Evolutionary conservation across 108 stramenopile genomes (phyloP).

Genomic region (Pseudonitzschia pungens): DNA sequence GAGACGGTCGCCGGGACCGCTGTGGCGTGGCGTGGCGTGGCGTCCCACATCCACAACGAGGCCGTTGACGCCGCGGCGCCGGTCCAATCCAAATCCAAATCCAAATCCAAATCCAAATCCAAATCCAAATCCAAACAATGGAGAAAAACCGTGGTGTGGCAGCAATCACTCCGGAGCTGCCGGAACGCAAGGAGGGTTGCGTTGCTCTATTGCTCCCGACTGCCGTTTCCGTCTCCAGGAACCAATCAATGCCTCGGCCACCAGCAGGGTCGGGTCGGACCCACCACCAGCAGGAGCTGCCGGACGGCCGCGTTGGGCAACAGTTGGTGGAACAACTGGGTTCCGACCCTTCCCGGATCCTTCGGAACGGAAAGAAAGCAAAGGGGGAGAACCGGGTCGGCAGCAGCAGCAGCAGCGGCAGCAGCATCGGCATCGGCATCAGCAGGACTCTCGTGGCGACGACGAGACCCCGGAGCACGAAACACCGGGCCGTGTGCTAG

Average conservation of each 20-base stretch:
- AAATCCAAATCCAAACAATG: slow-evolving; percentile 1
- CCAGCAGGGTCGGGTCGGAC: background rate
- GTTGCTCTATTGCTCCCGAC: too few relatives aligned
- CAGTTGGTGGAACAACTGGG: slow-evolving; percentile 30
- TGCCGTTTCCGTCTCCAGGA: background rate
- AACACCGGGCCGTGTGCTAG: slow-evolving; percentile 51
- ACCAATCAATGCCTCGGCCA: background rate
- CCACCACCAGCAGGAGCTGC: slow-evolving; percentile 37
- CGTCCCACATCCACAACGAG: slow-evolving; percentile 68
- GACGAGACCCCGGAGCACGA: slow-evolving; percentile 47
- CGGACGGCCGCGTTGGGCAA: slow-evolving; percentile 56
- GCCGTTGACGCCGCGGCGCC: too few relatives aligned
- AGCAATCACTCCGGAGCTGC: too few relatives aligned
- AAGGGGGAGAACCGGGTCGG: slow-evolving; percentile 26
- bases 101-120: slow-evolving; percentile 3
- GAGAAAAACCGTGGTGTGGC: too few relatives aligned
- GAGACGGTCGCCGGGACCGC: slow-evolving; percentile 35
- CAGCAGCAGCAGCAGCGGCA: too few relatives aligned
- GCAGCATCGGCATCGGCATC: too few relatives aligned
- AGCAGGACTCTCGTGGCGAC: slow-evolving; percentile 26
- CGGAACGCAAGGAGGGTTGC: background rate
- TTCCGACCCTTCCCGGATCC: background rate
- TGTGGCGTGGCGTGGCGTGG: slow-evolving; percentile 47
- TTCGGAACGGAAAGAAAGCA: slow-evolving; percentile 44
- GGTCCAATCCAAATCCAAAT: background rate